Evolutionary conservation across 208 protist species (phyloP), one percentile per base, ranked within the genome.

Genomic region (Porcisia hertigi): DNA sequence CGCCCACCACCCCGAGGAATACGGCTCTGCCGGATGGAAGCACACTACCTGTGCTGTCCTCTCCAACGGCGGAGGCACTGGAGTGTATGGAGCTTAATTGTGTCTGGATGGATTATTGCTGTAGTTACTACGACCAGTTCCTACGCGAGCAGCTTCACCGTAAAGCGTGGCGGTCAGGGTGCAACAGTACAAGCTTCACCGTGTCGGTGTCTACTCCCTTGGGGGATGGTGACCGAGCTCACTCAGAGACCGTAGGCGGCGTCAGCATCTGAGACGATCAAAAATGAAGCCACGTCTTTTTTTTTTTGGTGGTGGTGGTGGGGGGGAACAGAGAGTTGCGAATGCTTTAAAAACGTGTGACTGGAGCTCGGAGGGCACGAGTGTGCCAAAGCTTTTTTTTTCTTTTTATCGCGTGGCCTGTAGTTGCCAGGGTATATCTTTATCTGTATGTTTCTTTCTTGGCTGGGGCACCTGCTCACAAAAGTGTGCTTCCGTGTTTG

Each of bases 41-140:
- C 34, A 53, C 45, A 16, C 63, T 77, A 54, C 65, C 73, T 8
- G 3, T 62, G 71, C 73, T 53, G n/a, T 75, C 12, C 23, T 59
- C 77, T 8, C 64, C 57, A 25, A 55, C 86, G 34, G 77, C 75
- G 14, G 60, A 30, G 2, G 76, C 73, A 20, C 64, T 94, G 41
- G 83, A 87, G n/a, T 59, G 60, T 60, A 90, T 92, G 88, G 85
- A 90, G 69, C 65, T 71, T 41, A 92, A 94, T 75, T 88, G 87
- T 55, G 70, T 88, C 30, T 94, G 90, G 90, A 88, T 91, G 70
- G 83, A 87, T 25, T 94, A 94, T 77, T 90, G 82, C 77, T 84
- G 81, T 70, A 83, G 82, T 63, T 79, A 92, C 83, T 90, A 82
- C 58, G 80, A 90, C 18, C 58, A 60, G 23, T 92, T 91, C 59